Evolutionary conservation across 2,329 filamentous ascomycete genomes (phyloP).

Genomic region (Botrytis aclada): DNA sequence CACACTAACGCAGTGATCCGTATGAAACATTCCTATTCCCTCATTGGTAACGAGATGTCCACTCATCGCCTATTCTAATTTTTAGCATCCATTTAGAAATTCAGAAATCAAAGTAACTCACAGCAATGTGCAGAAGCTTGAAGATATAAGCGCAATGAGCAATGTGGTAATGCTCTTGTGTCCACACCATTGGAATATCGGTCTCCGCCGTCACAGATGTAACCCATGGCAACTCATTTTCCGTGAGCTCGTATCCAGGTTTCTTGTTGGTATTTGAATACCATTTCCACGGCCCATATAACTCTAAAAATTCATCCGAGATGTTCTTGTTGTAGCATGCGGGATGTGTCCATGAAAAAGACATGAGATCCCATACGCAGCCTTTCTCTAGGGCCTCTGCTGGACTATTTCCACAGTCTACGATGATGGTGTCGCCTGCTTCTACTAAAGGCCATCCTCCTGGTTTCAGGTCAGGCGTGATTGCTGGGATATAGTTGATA

Average conservation of each 20-base stretch:
- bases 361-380: conserved; percentile 19
- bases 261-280: neutral
- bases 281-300: neutral
- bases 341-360: conserved; percentile 14
- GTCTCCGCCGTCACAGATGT: neutral
- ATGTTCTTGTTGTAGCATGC: conserved; percentile 13
- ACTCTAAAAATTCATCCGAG: neutral
- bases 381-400: conserved; percentile 12
- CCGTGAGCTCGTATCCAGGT: neutral
- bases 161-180: neutral
- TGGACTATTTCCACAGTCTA: conserved; percentile 16
- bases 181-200: neutral
- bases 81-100: neutral
- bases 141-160: neutral
- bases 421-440: neutral
- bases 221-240: neutral
- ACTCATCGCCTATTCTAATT: neutral
- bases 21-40: neutral
- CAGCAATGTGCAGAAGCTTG: conserved; percentile 1
- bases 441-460: neutral
- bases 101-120: neutral
- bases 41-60: neutral
- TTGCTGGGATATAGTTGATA: conserved; percentile 1
- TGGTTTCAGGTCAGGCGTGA: neutral
- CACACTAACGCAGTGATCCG: neutral